These are phyloP conservation scores for Nectriaceae sp. DNA, from an alignment of 2,329 filamentous ascomycete species.

Conservation along the genomic window DNA sequence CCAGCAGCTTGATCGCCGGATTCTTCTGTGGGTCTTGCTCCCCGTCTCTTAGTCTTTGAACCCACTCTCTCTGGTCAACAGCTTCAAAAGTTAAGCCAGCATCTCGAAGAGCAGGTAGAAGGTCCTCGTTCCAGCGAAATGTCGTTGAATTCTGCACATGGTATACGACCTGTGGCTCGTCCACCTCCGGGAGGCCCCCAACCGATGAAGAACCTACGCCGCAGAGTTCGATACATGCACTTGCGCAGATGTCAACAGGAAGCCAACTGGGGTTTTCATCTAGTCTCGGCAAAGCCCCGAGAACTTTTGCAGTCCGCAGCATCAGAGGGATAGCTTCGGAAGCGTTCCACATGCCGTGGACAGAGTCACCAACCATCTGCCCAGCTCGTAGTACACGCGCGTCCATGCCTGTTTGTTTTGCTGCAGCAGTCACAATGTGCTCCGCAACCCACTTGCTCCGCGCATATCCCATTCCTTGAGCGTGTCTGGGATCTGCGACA, in stretches of 20 bases:
- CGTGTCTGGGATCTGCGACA: constrained; percentile 35
- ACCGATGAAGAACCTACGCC: background rate
- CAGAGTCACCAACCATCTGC: constrained; percentile 51
- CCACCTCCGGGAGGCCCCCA: constrained; percentile 38
- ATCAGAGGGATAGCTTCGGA: constrained; percentile 56
- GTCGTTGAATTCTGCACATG: constrained; percentile 38
- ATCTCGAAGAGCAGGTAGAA: constrained; percentile 48
- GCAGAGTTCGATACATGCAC: background rate
- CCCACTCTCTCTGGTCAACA: constrained; percentile 46
- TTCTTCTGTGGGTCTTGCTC: constrained; percentile 48
- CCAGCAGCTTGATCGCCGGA: constrained; percentile 53
- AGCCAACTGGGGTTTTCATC: constrained; percentile 46
- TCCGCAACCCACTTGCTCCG: constrained; percentile 44
- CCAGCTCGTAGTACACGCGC: constrained; percentile 47
- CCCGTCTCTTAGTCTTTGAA: constrained; percentile 43
- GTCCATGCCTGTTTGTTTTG: constrained; percentile 19
- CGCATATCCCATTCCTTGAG: constrained; percentile 46
- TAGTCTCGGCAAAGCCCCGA: constrained; percentile 49
- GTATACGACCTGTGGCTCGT: constrained; percentile 25
- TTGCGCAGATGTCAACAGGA: constrained; percentile 37
- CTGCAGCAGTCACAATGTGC: constrained; percentile 37
- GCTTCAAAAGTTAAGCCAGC: constrained; percentile 48
- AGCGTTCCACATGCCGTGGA: constrained; percentile 51
- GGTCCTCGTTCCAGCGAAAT: constrained; percentile 51
- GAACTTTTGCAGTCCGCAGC: constrained; percentile 47